A percentile compares a stretch with the other conserved stretches of the same genome.
Conservation (phyloP, 2,329 filamentous ascomycete genomes). For the Xylaria sp. region DNA sequence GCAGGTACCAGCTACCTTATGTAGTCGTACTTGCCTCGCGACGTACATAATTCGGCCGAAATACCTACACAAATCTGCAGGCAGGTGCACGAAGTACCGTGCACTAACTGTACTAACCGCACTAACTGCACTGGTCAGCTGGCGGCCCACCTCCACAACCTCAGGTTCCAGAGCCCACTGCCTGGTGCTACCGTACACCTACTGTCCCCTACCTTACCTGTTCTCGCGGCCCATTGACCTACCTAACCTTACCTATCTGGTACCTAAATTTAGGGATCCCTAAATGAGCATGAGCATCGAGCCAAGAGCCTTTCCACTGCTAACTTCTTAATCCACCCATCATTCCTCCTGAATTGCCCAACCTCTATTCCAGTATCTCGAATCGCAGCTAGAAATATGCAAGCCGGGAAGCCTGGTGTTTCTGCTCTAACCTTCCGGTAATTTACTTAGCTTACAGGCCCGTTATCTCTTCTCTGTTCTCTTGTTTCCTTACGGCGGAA, state of each 20-base stretch:
- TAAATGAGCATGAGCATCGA: not conserved
- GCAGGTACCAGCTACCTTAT: too few species aligned
- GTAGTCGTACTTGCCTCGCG: too few species aligned
- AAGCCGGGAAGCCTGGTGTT: conserved; percentile 10
- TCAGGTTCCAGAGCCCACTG: not conserved
- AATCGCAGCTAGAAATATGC: conserved; percentile 14
- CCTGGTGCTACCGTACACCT: not conserved
- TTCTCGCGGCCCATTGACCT: not conserved
- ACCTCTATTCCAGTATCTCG: conserved; percentile 5
- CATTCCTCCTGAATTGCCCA: conserved; percentile 12
- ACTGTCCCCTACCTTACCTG: conserved; percentile 1
- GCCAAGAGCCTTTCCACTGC: not conserved
- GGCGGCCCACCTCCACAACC: not conserved
- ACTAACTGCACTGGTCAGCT: not conserved
- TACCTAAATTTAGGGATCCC: not conserved
- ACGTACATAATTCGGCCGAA: too few species aligned
- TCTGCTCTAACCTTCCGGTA: not conserved
- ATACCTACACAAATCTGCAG: too few species aligned
- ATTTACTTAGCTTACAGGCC: not conserved
- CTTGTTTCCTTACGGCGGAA: conserved; percentile 9
- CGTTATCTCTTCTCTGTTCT: not conserved
- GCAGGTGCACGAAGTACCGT: not conserved
- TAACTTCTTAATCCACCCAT: conserved; percentile 5
- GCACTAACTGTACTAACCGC: not conserved
- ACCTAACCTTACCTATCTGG: not conserved